Evolutionary conservation across 139 green algal species (phyloP), one percentile per base, ranked within the genome.

Genomic region (Pycnococcus provasolii): DNA sequence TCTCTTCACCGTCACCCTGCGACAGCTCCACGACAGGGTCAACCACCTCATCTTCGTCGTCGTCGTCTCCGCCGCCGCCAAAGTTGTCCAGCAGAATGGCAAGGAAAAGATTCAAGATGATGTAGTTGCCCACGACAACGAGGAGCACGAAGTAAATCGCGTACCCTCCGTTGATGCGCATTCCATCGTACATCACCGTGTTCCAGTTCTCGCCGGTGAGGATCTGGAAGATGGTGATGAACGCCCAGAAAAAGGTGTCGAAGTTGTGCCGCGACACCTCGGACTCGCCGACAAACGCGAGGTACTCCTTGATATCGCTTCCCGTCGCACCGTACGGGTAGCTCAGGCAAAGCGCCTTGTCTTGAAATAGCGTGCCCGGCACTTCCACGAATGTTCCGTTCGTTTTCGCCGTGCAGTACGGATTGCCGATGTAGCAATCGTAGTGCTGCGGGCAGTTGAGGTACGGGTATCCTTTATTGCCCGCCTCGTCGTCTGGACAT

Each of bases 21-120:
- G 26, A 26, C 26, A 26, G 26, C 26, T 26, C 26, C 26, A 26
- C 26, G 26, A 26, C 26, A 55, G 50, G 11, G 11, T 11, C 50
- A 11, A 13, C 50, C 50, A 37, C 51, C 51, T 61, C 64, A 52
- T 69, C 46, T 58, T 51, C 59, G 60, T 45, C 42, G 41, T 67
- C 64, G 2, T 77, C 60, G 60, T 72, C 54, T 37, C 45, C 42
- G 42, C 43, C 61, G n/a, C 50, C 75, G 65, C 62, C 66, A 73
- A 75, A 77, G 70, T 81, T 79, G 53, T 79, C 79, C 44, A 79
- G 73, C 60, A 81, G 66, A 45, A 93, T 87, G 41, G 87, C 86
- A 13, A 92, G 74, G 64, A 92, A 88, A 46, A 92, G 79, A 75
- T 90, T 90, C 42, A 92, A 76, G 11, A 89, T 58, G 51, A 88